Base-by-base conservation (phyloP, 805 yeast species). In the Teunomyces panamensis region DNA sequence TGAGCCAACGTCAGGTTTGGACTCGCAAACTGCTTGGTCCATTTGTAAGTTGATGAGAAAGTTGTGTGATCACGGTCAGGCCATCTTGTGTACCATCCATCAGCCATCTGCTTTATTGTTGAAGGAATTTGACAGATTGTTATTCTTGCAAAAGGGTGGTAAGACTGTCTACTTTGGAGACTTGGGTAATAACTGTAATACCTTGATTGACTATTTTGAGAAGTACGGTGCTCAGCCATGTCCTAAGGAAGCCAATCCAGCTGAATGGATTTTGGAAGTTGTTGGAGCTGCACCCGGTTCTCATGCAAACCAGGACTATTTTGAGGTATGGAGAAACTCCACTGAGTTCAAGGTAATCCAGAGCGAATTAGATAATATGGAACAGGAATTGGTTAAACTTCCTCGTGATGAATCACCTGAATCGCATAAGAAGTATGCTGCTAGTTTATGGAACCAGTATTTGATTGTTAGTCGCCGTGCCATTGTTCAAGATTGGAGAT, bases 231-330 rank as follows among this genome's bases (percentile, higher is more conserved):
- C 73, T n/a, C 67, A 61, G 42, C 60, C 60, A 37, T 69, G 74
- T 59, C 73, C 73, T 11, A 46, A 51, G 30, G 68, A 66, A 54
- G 69, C 73, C 7, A 68, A 68, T 50, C 73, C 73, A 6, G 73
- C 72, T 10, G 96, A 89, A 70, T 89, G 95, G 94, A 89, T 89
- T 96, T 73, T 89, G 67, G 86, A 86, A 52, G 87, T 84, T 53
- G 85, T 85, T 57, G 90, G 91, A 58, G 90, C 90, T 46, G 89
- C 90, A 30, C 90, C 90, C 5, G 90, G 89, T 45, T 80, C 88
- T 30, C 84, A 81, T 56, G 87, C 89, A 14, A 73, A 74, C 42
- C 87, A 83, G 65, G 87, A 86, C 64, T 86, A 84, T 58, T 75
- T 80, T 59, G 84, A 86, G 59, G 89, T 85, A 43, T 88, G 97